phyloP scores from a whole-genome alignment of 805 yeast species.

The Candida alai region DNA sequence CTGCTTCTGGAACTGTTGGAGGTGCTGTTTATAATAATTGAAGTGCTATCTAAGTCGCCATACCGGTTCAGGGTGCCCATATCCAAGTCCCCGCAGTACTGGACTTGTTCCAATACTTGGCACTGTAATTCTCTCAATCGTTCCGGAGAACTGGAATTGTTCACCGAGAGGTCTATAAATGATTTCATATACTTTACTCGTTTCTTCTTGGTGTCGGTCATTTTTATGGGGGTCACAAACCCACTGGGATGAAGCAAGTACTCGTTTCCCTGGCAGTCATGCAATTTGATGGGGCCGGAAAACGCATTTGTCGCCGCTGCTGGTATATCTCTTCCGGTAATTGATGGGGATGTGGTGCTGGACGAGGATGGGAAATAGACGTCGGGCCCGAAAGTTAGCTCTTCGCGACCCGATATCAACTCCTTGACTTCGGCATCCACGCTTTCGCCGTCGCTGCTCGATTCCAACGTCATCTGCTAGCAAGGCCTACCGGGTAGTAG shows the following conservation, averaged over 20 bases:
- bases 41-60: slow-evolving; percentile 8
- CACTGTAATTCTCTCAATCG: slow-evolving; percentile 7
- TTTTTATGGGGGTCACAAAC: slow-evolving; percentile 3
- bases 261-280: slow-evolving; percentile 6
- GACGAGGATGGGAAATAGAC: background rate
- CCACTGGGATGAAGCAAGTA: slow-evolving; percentile 6
- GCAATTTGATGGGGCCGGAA: slow-evolving; percentile 1
- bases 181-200: background rate
- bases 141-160: slow-evolving; percentile 4
- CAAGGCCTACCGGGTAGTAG: too few relatives aligned
- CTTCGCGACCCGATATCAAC: slow-evolving; percentile 9
- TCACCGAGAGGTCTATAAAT: slow-evolving; percentile 7
- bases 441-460: slow-evolving; percentile 7
- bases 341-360: too few relatives aligned
- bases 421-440: slow-evolving; percentile 9
- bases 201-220: background rate
- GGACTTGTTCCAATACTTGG: slow-evolving; percentile 9
- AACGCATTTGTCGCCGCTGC: too few relatives aligned
- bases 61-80: slow-evolving; percentile 8
- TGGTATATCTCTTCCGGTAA: too few relatives aligned
- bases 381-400: slow-evolving; percentile 9
- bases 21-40: slow-evolving; percentile 7
- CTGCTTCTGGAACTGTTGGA: slow-evolving; percentile 1
- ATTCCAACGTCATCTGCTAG: background rate
- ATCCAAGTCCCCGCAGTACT: slow-evolving; percentile 9